phyloP scores from a whole-genome alignment of 768 basidiomycete genomes.

The Phylloporus sp. region DNA sequence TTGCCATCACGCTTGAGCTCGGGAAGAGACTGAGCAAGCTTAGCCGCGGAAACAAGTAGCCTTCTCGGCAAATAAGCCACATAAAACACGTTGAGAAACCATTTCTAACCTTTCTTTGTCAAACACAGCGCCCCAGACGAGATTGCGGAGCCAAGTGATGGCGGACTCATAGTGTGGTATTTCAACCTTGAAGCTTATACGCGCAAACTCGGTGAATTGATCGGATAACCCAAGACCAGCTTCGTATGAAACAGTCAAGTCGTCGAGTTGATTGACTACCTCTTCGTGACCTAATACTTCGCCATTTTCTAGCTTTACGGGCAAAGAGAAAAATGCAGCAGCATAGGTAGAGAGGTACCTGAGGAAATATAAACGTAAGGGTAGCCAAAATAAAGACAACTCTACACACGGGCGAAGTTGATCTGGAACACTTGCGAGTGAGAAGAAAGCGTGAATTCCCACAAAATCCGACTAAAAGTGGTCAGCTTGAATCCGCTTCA shows the following conservation, averaged over 20 bases:
- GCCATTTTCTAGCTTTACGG: slow-evolving; percentile 68
- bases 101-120: slow-evolving; percentile 66
- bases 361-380: slow-evolving; percentile 10
- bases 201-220: slow-evolving; percentile 70
- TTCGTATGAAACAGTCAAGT: slow-evolving; percentile 88
- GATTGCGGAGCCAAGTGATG: slow-evolving; percentile 80
- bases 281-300: slow-evolving; percentile 77
- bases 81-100: background rate
- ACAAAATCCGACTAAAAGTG: slow-evolving; percentile 83
- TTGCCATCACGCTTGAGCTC: slow-evolving; percentile 87
- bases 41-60: slow-evolving; percentile 79
- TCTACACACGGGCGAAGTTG: slow-evolving; percentile 60
- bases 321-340: slow-evolving; percentile 84
- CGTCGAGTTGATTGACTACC: slow-evolving; percentile 85
- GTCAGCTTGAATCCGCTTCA: background rate
- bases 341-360: slow-evolving; percentile 80
- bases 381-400: slow-evolving; percentile 28
- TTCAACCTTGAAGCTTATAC: slow-evolving; percentile 83
- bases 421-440: slow-evolving; percentile 66
- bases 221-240: slow-evolving; percentile 59
- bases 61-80: slow-evolving; percentile 36
- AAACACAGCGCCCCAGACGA: slow-evolving; percentile 73
- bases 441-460: slow-evolving; percentile 73
- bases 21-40: slow-evolving; percentile 86
- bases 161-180: slow-evolving; percentile 73